Evolutionary conservation across 768 basidiomycete genomes (phyloP).

Genomic region (Phlebiopsis flavidoalba): DNA sequence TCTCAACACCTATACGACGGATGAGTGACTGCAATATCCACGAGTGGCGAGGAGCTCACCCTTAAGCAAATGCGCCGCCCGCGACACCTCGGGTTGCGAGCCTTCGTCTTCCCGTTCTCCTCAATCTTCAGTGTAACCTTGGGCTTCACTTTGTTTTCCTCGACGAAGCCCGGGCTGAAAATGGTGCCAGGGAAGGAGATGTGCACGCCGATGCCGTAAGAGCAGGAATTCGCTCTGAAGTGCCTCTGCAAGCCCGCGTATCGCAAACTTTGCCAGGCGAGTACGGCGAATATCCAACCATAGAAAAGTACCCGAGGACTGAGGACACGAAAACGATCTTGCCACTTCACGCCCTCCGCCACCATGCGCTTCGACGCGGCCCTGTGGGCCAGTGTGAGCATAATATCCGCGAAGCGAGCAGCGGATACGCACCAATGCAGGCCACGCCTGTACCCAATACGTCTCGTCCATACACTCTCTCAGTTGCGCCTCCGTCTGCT

Average conservation of each 20-base stretch:
- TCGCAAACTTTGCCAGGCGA: slow-evolving; percentile 81
- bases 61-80: slow-evolving; percentile 48
- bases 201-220: slow-evolving; percentile 73
- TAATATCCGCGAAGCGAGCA: background rate
- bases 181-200: slow-evolving; percentile 84
- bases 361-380: slow-evolving; percentile 65
- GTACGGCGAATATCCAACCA: slow-evolving; percentile 78
- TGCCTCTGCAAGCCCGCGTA: slow-evolving; percentile 80
- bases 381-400: slow-evolving; percentile 32
- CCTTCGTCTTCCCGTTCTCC: slow-evolving; percentile 63
- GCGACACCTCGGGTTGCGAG: slow-evolving; percentile 63
- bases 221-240: slow-evolving; percentile 75
- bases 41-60: slow-evolving; percentile 33
- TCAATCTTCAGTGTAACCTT: slow-evolving; percentile 72
- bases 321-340: slow-evolving; percentile 78
- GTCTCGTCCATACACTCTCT: slow-evolving; percentile 49
- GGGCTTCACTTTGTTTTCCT: slow-evolving; percentile 77
- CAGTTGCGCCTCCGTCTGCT: slow-evolving; percentile 57
- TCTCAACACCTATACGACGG: slow-evolving; percentile 40
- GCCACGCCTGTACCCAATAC: slow-evolving; percentile 53
- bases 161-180: slow-evolving; percentile 66
- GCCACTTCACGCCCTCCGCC: slow-evolving; percentile 45
- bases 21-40: slow-evolving; percentile 27
- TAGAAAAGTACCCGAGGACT: slow-evolving; percentile 66
- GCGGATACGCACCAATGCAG: slow-evolving; percentile 38